phyloP scores from a whole-genome alignment of 306 rosid genomes.

The Ammopiptanthus mongolicus region DNA sequence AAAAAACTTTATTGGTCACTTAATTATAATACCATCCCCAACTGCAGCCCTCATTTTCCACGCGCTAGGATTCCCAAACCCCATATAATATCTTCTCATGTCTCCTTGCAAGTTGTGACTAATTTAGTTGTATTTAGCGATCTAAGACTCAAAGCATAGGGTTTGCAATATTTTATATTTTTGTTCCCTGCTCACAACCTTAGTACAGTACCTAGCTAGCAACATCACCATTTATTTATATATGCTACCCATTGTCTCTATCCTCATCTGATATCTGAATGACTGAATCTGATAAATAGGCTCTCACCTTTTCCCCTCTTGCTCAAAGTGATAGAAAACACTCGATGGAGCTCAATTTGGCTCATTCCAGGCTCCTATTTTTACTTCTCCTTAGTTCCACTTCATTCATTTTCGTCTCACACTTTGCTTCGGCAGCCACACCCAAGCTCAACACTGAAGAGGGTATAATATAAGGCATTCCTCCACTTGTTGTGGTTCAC shows the following conservation, averaged over 20 bases:
- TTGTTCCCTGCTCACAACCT: neutral
- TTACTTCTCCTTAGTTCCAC: conserved; percentile 31
- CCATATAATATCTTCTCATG: neutral
- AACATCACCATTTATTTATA: neutral
- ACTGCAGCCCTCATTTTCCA: neutral
- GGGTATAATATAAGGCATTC: conserved; percentile 36
- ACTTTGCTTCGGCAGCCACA: conserved; percentile 39
- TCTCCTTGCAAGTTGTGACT: neutral
- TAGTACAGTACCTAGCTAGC: neutral
- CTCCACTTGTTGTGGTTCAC: neutral
- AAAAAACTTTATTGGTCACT: no score
- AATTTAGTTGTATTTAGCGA: neutral
- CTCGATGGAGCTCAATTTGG: conserved; percentile 32
- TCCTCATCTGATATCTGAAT: neutral
- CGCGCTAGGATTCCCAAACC: neutral
- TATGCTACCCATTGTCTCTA: no score
- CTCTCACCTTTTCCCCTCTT: neutral
- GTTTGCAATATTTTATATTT: neutral
- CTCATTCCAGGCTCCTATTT: conserved; percentile 19
- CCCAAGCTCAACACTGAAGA: conserved; percentile 54
- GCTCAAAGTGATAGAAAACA: neutral
- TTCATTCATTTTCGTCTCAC: conserved; percentile 26
- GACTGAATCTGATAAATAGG: neutral
- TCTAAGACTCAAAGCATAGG: neutral
- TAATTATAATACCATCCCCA: no score